phyloP scores from a whole-genome alignment of 306 rosid genomes.

The Acacia melanoxylon region DNA sequence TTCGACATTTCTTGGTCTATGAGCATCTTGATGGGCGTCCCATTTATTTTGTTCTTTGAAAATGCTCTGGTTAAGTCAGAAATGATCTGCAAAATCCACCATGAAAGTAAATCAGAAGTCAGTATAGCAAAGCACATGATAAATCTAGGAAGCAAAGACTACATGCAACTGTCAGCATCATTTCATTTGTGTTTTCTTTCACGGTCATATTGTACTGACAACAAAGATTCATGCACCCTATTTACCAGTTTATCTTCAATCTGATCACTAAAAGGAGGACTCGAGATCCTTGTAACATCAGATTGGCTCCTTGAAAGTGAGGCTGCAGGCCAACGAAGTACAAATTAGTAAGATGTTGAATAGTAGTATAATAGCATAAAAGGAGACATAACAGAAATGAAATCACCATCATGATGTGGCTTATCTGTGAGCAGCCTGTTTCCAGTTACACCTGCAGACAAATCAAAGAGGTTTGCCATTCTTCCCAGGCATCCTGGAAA shows the following conservation, averaged over 20 bases:
- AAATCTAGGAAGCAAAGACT: background rate
- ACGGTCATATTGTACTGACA: background rate
- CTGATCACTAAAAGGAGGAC: slow-evolving; percentile 44
- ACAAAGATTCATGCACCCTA: slow-evolving; percentile 18
- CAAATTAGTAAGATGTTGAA: slow-evolving; percentile 26
- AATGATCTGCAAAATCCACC: slow-evolving; percentile 39
- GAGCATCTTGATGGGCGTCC: slow-evolving; percentile 72
- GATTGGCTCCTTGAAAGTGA: slow-evolving; percentile 62
- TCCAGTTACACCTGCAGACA: slow-evolving; percentile 59
- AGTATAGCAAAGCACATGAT: background rate
- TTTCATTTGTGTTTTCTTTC: background rate
- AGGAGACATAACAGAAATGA: slow-evolving; percentile 1
- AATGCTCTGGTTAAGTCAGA: slow-evolving; percentile 38
- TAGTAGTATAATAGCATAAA: background rate
- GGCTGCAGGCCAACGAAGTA: slow-evolving; percentile 49
- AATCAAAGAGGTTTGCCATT: slow-evolving; percentile 91
- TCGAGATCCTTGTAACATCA: slow-evolving; percentile 28
- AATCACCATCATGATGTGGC: slow-evolving; percentile 77
- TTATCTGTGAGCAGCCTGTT: slow-evolving; percentile 78
- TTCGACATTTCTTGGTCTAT: slow-evolving; percentile 83
- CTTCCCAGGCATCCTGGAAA: slow-evolving; percentile 95
- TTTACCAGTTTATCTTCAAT: slow-evolving; percentile 69
- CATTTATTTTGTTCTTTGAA: slow-evolving; percentile 50
- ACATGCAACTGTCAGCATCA: background rate
- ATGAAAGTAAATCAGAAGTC: slow-evolving; percentile 17